Percentiles rank a stretch among this genome's conserved stretches.
Conservation (phyloP, 352 stramenopile genomes). For the Hyaloperonospora brassicae region DNA sequence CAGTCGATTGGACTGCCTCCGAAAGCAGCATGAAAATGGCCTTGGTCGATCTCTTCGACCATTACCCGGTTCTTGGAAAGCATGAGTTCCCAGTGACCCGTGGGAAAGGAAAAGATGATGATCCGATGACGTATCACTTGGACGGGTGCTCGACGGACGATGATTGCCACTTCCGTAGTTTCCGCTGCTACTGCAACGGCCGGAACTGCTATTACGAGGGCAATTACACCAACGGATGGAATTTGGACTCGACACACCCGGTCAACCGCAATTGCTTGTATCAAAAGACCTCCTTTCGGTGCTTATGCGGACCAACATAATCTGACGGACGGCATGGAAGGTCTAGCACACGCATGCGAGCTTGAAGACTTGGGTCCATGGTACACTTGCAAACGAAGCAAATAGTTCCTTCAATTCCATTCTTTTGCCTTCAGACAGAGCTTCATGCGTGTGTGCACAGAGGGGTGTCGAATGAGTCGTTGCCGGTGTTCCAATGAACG, state of each 20-base stretch:
- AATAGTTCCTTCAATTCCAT: too few relatives aligned
- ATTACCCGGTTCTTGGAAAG: constrained; percentile 64
- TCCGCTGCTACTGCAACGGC: constrained; percentile 68
- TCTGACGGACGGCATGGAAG: too few relatives aligned
- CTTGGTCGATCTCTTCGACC: constrained; percentile 64
- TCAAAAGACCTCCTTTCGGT: constrained; percentile 55
- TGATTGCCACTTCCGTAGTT: constrained; percentile 60
- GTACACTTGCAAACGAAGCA: too few relatives aligned
- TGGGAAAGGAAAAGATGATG: constrained; percentile 35
- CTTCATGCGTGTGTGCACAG: too few relatives aligned
- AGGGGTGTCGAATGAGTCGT: too few relatives aligned
- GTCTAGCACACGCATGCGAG: too few relatives aligned
- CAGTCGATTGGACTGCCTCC: constrained; percentile 53
- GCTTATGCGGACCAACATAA: constrained; percentile 64
- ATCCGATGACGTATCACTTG: constrained; percentile 54
- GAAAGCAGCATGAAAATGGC: constrained; percentile 48
- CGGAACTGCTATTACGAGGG: constrained; percentile 59
- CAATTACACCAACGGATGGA: constrained; percentile 40
- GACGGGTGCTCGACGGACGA: constrained; percentile 65
- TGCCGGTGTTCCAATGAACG: too few relatives aligned
- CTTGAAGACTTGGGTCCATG: too few relatives aligned
- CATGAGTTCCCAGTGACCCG: constrained; percentile 56
- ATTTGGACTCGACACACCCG: constrained; percentile 47
- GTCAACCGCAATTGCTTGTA: constrained; percentile 73
- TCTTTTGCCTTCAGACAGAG: too few relatives aligned